Percentiles rank a stretch among this genome's conserved stretches.
phyloP scores from a whole-genome alignment of 345 rosid species.

The Lumnitzera littorea region DNA sequence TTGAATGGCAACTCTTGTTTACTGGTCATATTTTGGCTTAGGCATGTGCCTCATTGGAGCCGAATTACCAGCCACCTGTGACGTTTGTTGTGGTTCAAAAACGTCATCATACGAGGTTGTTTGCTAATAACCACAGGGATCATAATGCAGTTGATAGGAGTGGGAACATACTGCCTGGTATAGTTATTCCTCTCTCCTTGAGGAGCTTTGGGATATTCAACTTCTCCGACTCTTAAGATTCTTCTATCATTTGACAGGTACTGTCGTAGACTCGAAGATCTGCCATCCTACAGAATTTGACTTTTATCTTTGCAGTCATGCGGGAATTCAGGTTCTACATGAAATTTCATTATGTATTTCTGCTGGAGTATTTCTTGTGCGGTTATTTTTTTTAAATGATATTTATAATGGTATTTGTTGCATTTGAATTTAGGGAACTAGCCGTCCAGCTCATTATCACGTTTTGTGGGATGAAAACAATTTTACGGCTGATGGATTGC shows the following conservation, averaged over 20 bases:
- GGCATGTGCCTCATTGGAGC: conserved; percentile 97
- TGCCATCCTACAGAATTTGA: conserved; percentile 98
- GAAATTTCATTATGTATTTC: neutral
- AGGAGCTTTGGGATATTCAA: neutral
- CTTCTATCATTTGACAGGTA: conserved; percentile 35
- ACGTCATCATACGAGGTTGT: conserved; percentile 97
- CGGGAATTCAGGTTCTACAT: conserved; percentile 73
- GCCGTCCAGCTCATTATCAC: conserved; percentile 97
- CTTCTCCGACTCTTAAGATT: too few species aligned
- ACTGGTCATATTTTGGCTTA: conserved; percentile 13
- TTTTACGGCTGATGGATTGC: conserved; percentile 86
- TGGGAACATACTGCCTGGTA: conserved; percentile 94
- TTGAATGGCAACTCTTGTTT: neutral
- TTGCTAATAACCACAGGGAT: conserved; percentile 74
- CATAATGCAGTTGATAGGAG: conserved; percentile 73
- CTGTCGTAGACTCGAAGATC: conserved; percentile 96
- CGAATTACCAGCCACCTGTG: conserved; percentile 98
- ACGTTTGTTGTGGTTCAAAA: conserved; percentile 99
- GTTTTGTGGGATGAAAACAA: conserved; percentile 99
- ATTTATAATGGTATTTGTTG: neutral
- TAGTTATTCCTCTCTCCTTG: neutral
- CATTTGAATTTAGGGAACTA: conserved; percentile 53
- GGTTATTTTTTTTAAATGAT: neutral
- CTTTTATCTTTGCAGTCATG: conserved; percentile 96
- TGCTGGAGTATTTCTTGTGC: neutral